Evolutionary conservation across 139 green algal genomes (phyloP).

Genomic region (Chlamydomonas sp.): DNA sequence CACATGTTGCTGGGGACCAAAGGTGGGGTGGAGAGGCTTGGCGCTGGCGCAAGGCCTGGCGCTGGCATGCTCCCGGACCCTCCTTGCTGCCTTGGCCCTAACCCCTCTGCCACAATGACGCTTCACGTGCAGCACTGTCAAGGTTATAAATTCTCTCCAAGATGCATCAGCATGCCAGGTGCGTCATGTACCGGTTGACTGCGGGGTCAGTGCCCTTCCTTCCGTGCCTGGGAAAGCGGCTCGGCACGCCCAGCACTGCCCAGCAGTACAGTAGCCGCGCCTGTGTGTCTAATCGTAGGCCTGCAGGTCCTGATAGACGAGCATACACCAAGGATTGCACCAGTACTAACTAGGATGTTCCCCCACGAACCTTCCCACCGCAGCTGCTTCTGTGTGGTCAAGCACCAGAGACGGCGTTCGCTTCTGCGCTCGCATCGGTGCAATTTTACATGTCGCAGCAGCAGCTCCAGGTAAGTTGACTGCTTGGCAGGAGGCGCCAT

Average conservation of each 20-base stretch:
- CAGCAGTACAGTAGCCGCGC: not conserved
- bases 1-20: not conserved
- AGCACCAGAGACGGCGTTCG: slow-evolving; percentile 61
- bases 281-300: no score
- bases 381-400: slow-evolving; percentile 70
- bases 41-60: no score
- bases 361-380: not conserved
- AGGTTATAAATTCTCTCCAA: slow-evolving; percentile 58
- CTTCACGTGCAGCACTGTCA: slow-evolving; percentile 59
- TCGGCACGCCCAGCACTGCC: not conserved
- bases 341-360: not conserved
- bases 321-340: no score
- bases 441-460: slow-evolving; percentile 70
- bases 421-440: slow-evolving; percentile 56
- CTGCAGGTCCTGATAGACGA: no score
- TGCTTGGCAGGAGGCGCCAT: not conserved
- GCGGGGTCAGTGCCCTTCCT: no score
- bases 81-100: not conserved
- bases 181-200: not conserved
- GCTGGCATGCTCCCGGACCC: not conserved
- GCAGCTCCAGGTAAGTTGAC: slow-evolving; percentile 39
- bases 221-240: not conserved
- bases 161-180: slow-evolving; percentile 42
- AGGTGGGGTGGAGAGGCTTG: no score
- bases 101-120: not conserved